Evolutionary conservation across 2,329 filamentous ascomycete species (phyloP), one percentile per base, ranked within the genome.

Genomic region (Escovopsis weberi): DNA sequence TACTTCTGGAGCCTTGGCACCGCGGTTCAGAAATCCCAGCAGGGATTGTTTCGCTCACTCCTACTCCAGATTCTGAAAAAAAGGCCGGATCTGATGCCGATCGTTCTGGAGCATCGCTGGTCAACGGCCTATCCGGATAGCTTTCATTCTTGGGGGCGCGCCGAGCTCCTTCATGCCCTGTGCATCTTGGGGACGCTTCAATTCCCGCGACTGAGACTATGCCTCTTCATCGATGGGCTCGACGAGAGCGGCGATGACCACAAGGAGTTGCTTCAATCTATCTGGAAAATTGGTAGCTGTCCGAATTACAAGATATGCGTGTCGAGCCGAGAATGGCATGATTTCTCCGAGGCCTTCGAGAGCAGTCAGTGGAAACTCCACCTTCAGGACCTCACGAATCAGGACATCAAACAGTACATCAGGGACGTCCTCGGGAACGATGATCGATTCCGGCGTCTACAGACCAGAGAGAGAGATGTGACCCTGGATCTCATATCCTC

Each of bases 151-250:
- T 47, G 48, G 47, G 43, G 30, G 2, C 7, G 35, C 3, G 12
- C 37, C 2, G 39, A 47, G 2, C 41, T 51, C 6, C 23, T 43
- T 4, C 26, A 34, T 8, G n/a, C 39, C 0, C 26, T 48, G 12
- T 12, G 19, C 7, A 4, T 33, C 6, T 3, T 38, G 7, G 6
- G 10, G 12, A 10, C 12, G 40, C 30, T 39, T 4, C 23, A 42
- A 5, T 10, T 32, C 1, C 32, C 19, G 2, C 41, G 15, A 9
- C 30, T 26, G 8, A 43, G 37, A 1, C 33, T 49, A 1, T 53
- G 50, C 19, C 35, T 53, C 19, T 50, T 53, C 23, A 44, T 53
- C 1, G 51, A 51, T 38, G 50, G 48, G 0, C 34, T 53, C 0
- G 47, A 54, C 18, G 49, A 53, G 28, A 51, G 40, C 19, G 18